These are phyloP conservation scores for Rhizopus microsporus DNA, from an alignment of 371 early-diverging fungal genomes.

Conservation along the genomic window DNA sequence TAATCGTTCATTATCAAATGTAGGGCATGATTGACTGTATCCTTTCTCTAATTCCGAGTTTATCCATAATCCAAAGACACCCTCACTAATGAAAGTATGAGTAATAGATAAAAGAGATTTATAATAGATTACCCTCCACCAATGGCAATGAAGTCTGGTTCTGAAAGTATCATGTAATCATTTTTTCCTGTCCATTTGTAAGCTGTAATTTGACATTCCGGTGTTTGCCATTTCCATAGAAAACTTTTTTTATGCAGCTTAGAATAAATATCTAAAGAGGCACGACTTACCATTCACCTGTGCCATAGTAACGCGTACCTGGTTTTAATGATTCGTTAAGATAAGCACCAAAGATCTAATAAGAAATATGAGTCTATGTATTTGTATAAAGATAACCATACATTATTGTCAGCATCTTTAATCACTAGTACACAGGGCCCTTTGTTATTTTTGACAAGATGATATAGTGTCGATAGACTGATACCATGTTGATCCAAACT, in stretches of 20 bases:
- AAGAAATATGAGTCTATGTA: background rate
- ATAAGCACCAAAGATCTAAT: slow-evolving; percentile 89
- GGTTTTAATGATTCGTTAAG: slow-evolving; percentile 73
- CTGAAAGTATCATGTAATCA: slow-evolving; percentile 85
- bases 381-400: slow-evolving; percentile 12
- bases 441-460: slow-evolving; percentile 52
- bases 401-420: slow-evolving; percentile 67
- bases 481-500: slow-evolving; percentile 93
- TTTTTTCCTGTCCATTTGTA: slow-evolving; percentile 88
- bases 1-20: slow-evolving; percentile 85
- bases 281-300: slow-evolving; percentile 78
- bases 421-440: slow-evolving; percentile 73
- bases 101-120: background rate
- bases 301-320: slow-evolving; percentile 81
- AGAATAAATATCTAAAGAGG: too few relatives aligned
- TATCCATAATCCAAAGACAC: slow-evolving; percentile 90
- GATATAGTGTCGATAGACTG: slow-evolving; percentile 79
- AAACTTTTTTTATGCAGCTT: slow-evolving; percentile 27
- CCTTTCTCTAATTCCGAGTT: slow-evolving; percentile 87
- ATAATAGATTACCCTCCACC: slow-evolving; percentile 79
- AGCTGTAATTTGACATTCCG: slow-evolving; percentile 46
- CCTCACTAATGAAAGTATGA: slow-evolving; percentile 51
- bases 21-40: slow-evolving; percentile 76
- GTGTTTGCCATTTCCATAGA: slow-evolving; percentile 34
- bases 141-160: slow-evolving; percentile 82